Evolutionary conservation across 176 grass and related monocot species (phyloP).

Genomic region (Chrysopogon serrulatus): DNA sequence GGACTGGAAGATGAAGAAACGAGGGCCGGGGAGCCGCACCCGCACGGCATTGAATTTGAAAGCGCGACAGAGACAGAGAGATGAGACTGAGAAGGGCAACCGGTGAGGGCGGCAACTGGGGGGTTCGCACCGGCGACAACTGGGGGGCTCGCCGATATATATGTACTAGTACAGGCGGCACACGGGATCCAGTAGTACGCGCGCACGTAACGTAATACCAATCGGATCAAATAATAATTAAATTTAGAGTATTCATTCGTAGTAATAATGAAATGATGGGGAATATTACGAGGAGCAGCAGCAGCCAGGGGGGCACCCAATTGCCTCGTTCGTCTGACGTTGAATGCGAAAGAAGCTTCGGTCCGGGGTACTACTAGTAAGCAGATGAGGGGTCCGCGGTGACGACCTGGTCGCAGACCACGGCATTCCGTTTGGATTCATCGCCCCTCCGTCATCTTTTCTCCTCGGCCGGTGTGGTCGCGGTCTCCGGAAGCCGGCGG

Average conservation of each 20-base stretch:
- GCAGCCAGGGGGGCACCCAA: too few relatives aligned
- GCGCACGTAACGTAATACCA: not conserved
- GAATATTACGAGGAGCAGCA: too few relatives aligned
- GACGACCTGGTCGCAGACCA: too few relatives aligned
- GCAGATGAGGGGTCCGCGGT: too few relatives aligned
- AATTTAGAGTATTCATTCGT: not conserved
- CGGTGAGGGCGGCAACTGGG: slow-evolving; percentile 26
- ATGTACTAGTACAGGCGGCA: not conserved
- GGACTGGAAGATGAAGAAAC: not conserved
- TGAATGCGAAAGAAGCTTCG: too few relatives aligned
- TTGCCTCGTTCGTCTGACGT: too few relatives aligned
- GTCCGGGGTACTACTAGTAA: too few relatives aligned
- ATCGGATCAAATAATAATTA: not conserved
- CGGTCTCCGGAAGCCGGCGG: too few relatives aligned
- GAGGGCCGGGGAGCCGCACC: not conserved
- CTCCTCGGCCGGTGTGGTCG: too few relatives aligned
- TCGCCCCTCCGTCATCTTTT: too few relatives aligned
- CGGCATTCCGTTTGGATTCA: too few relatives aligned
- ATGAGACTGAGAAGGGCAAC: not conserved
- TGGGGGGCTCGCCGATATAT: not conserved
- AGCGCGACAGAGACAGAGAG: too few relatives aligned
- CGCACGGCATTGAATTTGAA: not conserved
- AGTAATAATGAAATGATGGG: not conserved
- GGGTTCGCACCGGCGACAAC: not conserved
- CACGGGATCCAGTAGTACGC: not conserved